Base-by-base conservation (phyloP, 345 rosid genomes). In the Camelina neglecta region DNA sequence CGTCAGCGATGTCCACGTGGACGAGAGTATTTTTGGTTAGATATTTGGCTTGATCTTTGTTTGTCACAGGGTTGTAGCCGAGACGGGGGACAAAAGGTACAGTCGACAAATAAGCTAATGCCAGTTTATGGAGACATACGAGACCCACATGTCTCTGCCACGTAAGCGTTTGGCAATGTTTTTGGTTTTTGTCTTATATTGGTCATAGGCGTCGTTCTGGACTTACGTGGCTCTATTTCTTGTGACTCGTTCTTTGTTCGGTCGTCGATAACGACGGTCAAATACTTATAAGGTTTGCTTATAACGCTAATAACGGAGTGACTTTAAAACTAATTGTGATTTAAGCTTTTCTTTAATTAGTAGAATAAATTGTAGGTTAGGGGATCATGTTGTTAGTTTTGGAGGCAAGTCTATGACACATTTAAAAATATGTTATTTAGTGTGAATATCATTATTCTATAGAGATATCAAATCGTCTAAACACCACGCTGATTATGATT, bases 101-200 rank as follows among this genome's bases (percentile, higher is more conserved):
- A 86, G 74, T 60, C 2, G 15, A 70, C 83, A 86, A 83, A 82
- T 77, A 71, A 71, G 60, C 29, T 70, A 39, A 31, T 51, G 10
- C 11, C 10, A 11, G 5, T 67, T 72, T n/a, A 9, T 5, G 83
- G 78, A 61, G 79, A 79, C 96, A 84, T 7, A 5, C 0, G 8
- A 88, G 96, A 29, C 72, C 88, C 73, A 79, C 69, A 49, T 84
- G 88, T 84, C 20, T 21, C 16, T 58, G 81, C 87, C 92, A 83
- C 74, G 81, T 83, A 83, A 85, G 81, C 82, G n/a, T 70, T 67
- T 67, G 59, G 44, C 26, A 2, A 36, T 60, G 79, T 62, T 53
- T 53, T 4, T 8, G 6, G 16, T 39, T 31, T 35, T 71, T 69
- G 80, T 80, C 77, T 54, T 68, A 54, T 71, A 62, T 71, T 62